Conservation (phyloP, 768 basidiomycete species). For the Trametes sanguinea region DNA sequence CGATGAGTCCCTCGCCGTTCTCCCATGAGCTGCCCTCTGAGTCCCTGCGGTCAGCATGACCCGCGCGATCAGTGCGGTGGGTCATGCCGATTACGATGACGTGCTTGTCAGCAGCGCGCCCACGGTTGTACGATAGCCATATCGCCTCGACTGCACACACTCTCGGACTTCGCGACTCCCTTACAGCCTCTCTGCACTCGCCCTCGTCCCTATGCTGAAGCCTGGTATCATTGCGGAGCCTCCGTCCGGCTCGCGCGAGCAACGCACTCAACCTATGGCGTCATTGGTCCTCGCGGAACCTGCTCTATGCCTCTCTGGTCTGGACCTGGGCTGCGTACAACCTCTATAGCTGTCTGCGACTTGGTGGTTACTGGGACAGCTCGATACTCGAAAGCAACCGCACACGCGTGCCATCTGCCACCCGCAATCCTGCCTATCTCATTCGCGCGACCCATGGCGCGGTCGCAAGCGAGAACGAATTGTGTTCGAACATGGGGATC, state of each 20-base stretch:
- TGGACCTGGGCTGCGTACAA: slow-evolving; percentile 5
- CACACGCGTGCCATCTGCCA: slow-evolving; percentile 21
- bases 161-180: background rate
- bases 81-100: slow-evolving; percentile 8
- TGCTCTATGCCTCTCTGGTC: background rate
- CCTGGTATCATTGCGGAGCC: slow-evolving; percentile 14
- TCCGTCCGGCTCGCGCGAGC: background rate
- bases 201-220: slow-evolving; percentile 9
- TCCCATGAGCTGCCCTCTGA: background rate
- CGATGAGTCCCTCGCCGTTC: background rate
- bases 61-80: background rate
- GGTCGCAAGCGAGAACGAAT: slow-evolving; percentile 84
- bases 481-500: slow-evolving; percentile 87
- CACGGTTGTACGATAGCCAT: slow-evolving; percentile 3
- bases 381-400: background rate
- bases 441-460: slow-evolving; percentile 73
- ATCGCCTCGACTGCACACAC: background rate
- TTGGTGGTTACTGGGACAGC: background rate
- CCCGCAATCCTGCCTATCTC: slow-evolving; percentile 57
- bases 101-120: slow-evolving; percentile 9
- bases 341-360: background rate
- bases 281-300: background rate
- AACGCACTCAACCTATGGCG: background rate
- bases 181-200: background rate
- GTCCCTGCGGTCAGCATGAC: background rate